Base-by-base conservation (phyloP, 169 alveolate species). In the Plasmodium gallinaceum region DNA sequence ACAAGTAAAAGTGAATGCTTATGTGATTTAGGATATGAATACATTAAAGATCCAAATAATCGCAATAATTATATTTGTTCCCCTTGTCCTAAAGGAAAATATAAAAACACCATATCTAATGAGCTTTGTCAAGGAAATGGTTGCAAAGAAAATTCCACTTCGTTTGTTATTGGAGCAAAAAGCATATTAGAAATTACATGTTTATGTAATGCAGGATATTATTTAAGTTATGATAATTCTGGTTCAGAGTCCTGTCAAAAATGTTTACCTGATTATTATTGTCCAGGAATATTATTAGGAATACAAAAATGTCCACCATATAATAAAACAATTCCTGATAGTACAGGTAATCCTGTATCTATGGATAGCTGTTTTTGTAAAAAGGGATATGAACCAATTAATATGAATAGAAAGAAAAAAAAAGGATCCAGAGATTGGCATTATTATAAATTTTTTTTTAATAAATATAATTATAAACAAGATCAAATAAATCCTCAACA, bases 21-120 rank as follows among this genome's bases (percentile, higher is more conserved):
- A 54, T 93, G 95, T 48, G 88, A 90, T 57, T 62, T 74, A 68
- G 95, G 95, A 18, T 74, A 88, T 74, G 93, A 93, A 60, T 57
- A 54, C 20, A 80, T 86, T 20, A 86, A 57, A 16, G 69, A 88
- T 54, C 75, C 75, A 12, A 18, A 45, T 3, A 71, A 86, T 48
- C 75, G 66, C 5, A 65, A 32, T 24, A 20, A 86, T 8, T 86
- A 46, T 58, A 71, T 72, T 45, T 86, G 92, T 37, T 72, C 75
- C 18, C 92, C 92, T 10, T 86, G 92, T 48, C 10, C 14, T 6
- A 18, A 42, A 52, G 94, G 94, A 6, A 80, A 93, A 62, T 94
- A 88, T 74, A 94, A 94, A 66, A 71, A 90, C 7, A 66, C 60
- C 1, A 54, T 92, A 20, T 94, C 94, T 14, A 75, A 70, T 39